A percentile compares a stretch with the other conserved stretches of the same genome.
Evolutionary conservation across 1,284 basidiomycete genomes (phyloP).

Genomic region (Chalciporus sp.): DNA sequence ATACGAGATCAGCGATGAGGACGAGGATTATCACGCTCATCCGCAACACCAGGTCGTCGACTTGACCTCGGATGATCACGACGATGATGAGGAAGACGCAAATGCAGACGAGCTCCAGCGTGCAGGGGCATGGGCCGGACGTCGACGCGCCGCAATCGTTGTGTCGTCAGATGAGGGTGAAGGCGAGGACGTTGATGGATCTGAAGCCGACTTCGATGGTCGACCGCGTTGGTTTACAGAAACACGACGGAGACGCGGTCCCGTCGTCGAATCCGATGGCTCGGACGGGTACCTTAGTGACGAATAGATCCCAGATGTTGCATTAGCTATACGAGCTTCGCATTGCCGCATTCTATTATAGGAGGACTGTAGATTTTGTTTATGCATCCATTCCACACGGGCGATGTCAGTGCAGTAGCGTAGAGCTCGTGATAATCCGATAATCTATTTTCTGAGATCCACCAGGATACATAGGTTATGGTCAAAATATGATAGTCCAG

Average conservation of each 20-base stretch:
- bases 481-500: background rate
- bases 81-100: conserved; percentile 8
- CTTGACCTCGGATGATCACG: conserved; percentile 19
- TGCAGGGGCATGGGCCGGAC: background rate
- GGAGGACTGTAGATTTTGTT: background rate
- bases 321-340: background rate
- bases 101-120: conserved; percentile 10
- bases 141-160: background rate
- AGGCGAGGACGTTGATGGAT: conserved; percentile 17
- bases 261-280: conserved; percentile 23
- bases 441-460: background rate
- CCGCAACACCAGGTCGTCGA: conserved; percentile 6
- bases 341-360: background rate
- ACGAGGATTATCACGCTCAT: background rate
- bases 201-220: conserved; percentile 1
- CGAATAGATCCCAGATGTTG: background rate
- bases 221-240: background rate
- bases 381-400: background rate
- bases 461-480: background rate
- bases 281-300: conserved; percentile 12
- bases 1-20: conserved; percentile 23
- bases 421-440: background rate
- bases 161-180: conserved; percentile 14
- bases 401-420: background rate
- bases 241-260: background rate